Percentiles rank a stretch among this genome's conserved stretches.
phyloP scores from a whole-genome alignment of 108 stramenopile genomes.

The Aurantiochytrium sp. region DNA sequence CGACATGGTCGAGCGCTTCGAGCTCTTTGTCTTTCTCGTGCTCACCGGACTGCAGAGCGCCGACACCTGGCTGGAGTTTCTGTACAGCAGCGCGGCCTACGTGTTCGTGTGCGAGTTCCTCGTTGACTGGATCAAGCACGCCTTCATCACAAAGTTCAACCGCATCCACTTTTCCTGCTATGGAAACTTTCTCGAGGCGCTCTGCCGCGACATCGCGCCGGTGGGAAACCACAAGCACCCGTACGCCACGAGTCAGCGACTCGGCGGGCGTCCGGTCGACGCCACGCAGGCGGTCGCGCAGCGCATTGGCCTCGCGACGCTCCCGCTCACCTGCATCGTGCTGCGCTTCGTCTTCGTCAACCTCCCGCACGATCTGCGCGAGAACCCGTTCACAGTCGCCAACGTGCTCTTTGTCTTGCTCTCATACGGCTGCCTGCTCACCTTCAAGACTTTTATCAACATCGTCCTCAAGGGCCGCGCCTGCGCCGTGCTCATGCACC shows the following conservation, averaged over 20 bases:
- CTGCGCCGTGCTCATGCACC: not conserved
- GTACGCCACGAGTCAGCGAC: constrained; percentile 65
- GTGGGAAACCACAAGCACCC: constrained; percentile 8
- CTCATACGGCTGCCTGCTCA: not conserved
- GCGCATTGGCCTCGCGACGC: constrained; percentile 79
- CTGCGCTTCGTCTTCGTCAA: constrained; percentile 58
- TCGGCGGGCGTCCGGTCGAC: constrained; percentile 77
- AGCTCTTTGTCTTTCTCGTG: constrained; percentile 52
- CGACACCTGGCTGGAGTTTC: constrained; percentile 27
- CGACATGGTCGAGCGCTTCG: constrained; percentile 60
- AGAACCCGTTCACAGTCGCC: not conserved
- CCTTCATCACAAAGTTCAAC: constrained; percentile 96
- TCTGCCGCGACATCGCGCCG: constrained; percentile 74
- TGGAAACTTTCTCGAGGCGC: constrained; percentile 70
- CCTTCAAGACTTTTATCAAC: constrained; percentile 17
- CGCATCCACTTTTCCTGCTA: constrained; percentile 72
- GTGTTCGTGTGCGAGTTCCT: constrained; percentile 79
- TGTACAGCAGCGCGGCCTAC: constrained; percentile 37
- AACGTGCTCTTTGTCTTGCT: not conserved
- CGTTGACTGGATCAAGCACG: constrained; percentile 91
- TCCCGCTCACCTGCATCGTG: constrained; percentile 85
- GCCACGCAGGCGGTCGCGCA: constrained; percentile 86
- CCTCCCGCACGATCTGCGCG: not conserved
- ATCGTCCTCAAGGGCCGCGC: not conserved
- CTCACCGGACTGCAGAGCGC: constrained; percentile 50